phyloP scores from a whole-genome alignment of 2,329 filamentous ascomycete genomes.

The Nemania sp. region DNA sequence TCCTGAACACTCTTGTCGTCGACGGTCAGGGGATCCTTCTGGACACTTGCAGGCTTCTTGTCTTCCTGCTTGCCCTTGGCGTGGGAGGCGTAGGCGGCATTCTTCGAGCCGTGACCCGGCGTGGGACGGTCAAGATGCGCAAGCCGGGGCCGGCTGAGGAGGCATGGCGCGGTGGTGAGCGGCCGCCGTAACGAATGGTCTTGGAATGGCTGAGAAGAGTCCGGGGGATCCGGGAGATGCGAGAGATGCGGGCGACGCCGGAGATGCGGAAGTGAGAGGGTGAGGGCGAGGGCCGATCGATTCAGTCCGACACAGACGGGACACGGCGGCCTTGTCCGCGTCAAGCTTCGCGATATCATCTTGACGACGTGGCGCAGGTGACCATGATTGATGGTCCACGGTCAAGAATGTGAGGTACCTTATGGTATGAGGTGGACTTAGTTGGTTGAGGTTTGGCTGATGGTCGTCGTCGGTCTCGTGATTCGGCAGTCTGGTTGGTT shows the following conservation, averaged over 20 bases:
- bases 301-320: conserved; percentile 30
- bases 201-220: conserved; percentile 1
- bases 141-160: conserved; percentile 23
- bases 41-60: conserved; percentile 29
- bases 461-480: neutral
- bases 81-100: conserved; percentile 29
- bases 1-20: conserved; percentile 76
- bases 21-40: conserved; percentile 62
- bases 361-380: conserved; percentile 13
- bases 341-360: conserved; percentile 37
- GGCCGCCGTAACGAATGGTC: conserved; percentile 18
- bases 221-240: neutral
- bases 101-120: conserved; percentile 15
- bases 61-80: conserved; percentile 23
- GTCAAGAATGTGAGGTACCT: neutral
- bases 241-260: neutral
- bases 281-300: conserved; percentile 21
- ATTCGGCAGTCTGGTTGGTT: conserved; percentile 3
- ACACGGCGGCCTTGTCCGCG: conserved; percentile 31
- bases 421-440: neutral
- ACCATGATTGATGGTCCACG: conserved; percentile 31
- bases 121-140: conserved; percentile 6
- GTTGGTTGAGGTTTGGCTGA: too few species aligned
- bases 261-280: conserved; percentile 11
- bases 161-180: conserved; percentile 34